Conservation (phyloP, 768 basidiomycete genomes). For the Mycena olivaceomarginata region DNA sequence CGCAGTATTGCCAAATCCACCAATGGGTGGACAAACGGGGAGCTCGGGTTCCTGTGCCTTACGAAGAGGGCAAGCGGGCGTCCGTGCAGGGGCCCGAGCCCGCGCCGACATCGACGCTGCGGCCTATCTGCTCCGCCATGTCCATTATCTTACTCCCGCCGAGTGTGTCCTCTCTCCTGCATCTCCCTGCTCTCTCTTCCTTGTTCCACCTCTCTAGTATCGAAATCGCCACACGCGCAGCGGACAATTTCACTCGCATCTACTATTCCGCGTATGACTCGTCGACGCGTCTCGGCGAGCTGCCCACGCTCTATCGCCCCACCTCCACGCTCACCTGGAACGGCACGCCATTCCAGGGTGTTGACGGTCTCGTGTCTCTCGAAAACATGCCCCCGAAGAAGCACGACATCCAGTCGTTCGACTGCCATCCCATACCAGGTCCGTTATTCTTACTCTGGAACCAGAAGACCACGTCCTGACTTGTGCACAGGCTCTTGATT, state of each 20-base stretch:
- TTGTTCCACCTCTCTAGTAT: slow-evolving; percentile 69
- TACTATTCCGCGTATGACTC: slow-evolving; percentile 92
- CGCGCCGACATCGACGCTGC: slow-evolving; percentile 45
- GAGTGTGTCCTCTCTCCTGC: slow-evolving; percentile 67
- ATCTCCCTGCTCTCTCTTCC: slow-evolving; percentile 45
- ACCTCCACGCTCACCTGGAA: slow-evolving; percentile 91
- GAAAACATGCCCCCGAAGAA: slow-evolving; percentile 86
- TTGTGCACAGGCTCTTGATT: slow-evolving; percentile 77
- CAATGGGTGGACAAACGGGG: too few relatives aligned
- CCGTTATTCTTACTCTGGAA: slow-evolving; percentile 38
- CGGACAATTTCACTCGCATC: slow-evolving; percentile 88
- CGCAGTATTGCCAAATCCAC: too few relatives aligned
- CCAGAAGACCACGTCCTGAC: neutral
- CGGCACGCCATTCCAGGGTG: slow-evolving; percentile 86
- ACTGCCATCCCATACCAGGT: slow-evolving; percentile 95
- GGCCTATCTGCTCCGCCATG: slow-evolving; percentile 58
- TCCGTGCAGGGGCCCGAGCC: slow-evolving; percentile 30
- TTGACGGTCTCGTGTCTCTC: slow-evolving; percentile 79
- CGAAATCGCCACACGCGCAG: slow-evolving; percentile 90
- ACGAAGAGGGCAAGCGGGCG: slow-evolving; percentile 31
- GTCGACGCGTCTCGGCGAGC: slow-evolving; percentile 80
- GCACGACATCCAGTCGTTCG: slow-evolving; percentile 92
- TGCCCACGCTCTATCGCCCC: slow-evolving; percentile 89
- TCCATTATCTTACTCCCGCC: slow-evolving; percentile 70
- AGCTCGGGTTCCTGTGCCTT: too few relatives aligned